Conservation (phyloP, 331 rosid genomes). For the Saraca asoca region DNA sequence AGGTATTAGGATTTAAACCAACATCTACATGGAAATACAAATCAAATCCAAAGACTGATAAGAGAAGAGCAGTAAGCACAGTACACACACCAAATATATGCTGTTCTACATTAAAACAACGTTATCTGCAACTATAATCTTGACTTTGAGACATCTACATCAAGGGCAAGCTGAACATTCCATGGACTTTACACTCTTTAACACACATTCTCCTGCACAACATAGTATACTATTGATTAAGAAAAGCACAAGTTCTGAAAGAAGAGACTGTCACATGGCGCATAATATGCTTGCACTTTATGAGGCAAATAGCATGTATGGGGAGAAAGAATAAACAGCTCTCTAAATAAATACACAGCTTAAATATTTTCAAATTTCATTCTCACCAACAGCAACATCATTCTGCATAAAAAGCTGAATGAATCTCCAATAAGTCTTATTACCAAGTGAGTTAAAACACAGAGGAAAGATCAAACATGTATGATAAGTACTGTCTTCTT, state of each 20-base stretch:
- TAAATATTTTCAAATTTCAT: background rate
- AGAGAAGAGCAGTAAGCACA: conserved; percentile 13
- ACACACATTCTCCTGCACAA: conserved; percentile 39
- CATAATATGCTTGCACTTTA: too few species aligned
- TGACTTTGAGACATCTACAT: conserved; percentile 34
- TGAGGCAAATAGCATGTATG: background rate
- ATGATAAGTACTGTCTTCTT: conserved; percentile 38
- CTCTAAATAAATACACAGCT: conserved; percentile 5
- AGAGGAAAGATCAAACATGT: conserved; percentile 23
- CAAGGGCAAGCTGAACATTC: conserved; percentile 40
- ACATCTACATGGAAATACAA: too few species aligned
- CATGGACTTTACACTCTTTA: conserved; percentile 12
- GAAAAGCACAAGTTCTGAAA: conserved; percentile 1
- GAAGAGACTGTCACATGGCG: conserved; percentile 4
- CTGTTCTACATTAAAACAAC: conserved; percentile 6
- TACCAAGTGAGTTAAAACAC: background rate
- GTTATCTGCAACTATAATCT: conserved; percentile 29
- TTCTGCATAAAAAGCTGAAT: background rate
- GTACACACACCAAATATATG: conserved; percentile 8
- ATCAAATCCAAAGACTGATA: background rate
- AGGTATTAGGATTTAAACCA: too few species aligned
- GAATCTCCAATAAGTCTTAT: background rate
- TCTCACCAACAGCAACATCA: background rate
- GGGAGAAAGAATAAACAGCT: conserved; percentile 9
- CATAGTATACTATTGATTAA: conserved; percentile 5